phyloP scores from a whole-genome alignment of 2,329 filamentous ascomycete species.

The Stachybotrys chlorohalonatus region DNA sequence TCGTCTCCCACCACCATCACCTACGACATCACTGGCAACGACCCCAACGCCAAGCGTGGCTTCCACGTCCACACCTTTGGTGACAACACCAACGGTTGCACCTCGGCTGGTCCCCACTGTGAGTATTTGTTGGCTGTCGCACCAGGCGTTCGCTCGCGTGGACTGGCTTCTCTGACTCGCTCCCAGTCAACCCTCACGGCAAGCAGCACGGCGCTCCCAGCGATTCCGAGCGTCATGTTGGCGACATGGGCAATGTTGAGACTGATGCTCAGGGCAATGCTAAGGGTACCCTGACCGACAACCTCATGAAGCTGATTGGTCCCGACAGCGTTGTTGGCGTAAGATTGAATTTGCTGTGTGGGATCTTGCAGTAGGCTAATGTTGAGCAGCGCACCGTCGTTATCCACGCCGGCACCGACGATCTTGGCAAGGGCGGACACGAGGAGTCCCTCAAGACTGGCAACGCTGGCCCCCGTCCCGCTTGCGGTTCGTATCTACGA shows the following conservation, averaged over 20 bases:
- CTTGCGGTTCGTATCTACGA: slow-evolving; percentile 62
- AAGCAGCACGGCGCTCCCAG: slow-evolving; percentile 85
- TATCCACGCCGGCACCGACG: slow-evolving; percentile 89
- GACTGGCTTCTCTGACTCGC: neutral
- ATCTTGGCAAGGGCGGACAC: slow-evolving; percentile 85
- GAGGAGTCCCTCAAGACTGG: slow-evolving; percentile 98
- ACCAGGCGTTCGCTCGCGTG: neutral
- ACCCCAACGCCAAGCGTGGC: slow-evolving; percentile 91
- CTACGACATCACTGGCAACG: slow-evolving; percentile 88
- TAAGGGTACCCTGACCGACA: slow-evolving; percentile 72
- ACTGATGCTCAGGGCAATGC: slow-evolving; percentile 89
- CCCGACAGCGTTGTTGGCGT: slow-evolving; percentile 91
- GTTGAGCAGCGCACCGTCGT: slow-evolving; percentile 77
- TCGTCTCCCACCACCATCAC: slow-evolving; percentile 73
- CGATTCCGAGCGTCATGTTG: slow-evolving; percentile 84
- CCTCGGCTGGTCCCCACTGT: slow-evolving; percentile 96
- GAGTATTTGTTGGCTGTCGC: slow-evolving; percentile 29
- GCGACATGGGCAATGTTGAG: slow-evolving; percentile 95
- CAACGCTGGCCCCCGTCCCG: slow-evolving; percentile 86
- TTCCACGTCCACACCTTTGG: slow-evolving; percentile 99
- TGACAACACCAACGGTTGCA: slow-evolving; percentile 99
- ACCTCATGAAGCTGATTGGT: slow-evolving; percentile 88
- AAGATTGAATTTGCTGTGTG: slow-evolving; percentile 23
- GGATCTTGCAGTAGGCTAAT: slow-evolving; percentile 2
- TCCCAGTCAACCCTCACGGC: slow-evolving; percentile 81